Evolutionary conservation across 75 land plant genomes (phyloP).

Genomic region (Picea sitchensis): DNA sequence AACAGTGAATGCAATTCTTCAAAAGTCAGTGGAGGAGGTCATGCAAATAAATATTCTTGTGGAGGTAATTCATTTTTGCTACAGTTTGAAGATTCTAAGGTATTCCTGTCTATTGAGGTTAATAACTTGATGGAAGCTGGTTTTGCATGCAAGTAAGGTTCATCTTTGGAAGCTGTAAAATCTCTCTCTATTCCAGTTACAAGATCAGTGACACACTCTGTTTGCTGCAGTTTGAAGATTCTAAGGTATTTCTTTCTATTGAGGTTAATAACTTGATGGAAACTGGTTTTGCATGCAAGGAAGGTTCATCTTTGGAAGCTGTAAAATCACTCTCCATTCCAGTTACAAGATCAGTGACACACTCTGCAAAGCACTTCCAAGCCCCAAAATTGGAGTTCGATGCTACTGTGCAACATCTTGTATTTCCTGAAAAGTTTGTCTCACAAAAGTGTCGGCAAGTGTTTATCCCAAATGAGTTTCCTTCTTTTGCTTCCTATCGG

Average conservation of each 20-base stretch:
- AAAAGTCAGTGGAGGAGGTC: too few species aligned
- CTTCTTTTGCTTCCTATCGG: slow-evolving; percentile 12
- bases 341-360: neutral
- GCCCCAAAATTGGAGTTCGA: neutral
- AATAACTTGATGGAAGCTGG: neutral
- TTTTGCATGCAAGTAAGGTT: neutral
- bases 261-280: neutral
- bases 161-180: slow-evolving; percentile 1
- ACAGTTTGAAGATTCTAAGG: neutral
- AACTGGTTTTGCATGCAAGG: neutral
- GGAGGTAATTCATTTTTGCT: too few species aligned
- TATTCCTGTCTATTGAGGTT: neutral
- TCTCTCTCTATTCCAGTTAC: slow-evolving; percentile 2
- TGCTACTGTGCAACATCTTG: slow-evolving; percentile 1
- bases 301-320: neutral
- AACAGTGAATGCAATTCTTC: too few species aligned
- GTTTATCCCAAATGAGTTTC: slow-evolving; percentile 21
- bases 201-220: neutral
- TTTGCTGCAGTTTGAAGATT: too few species aligned
- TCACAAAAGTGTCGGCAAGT: slow-evolving; percentile 14
- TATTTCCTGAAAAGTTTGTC: neutral
- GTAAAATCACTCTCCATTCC: neutral
- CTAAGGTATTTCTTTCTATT: neutral
- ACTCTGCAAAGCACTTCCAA: neutral
- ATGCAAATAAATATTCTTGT: too few species aligned